These are phyloP conservation scores for Trichoderma koningiopsis DNA, from an alignment of 2,329 filamentous ascomycete genomes.

Conservation along the genomic window DNA sequence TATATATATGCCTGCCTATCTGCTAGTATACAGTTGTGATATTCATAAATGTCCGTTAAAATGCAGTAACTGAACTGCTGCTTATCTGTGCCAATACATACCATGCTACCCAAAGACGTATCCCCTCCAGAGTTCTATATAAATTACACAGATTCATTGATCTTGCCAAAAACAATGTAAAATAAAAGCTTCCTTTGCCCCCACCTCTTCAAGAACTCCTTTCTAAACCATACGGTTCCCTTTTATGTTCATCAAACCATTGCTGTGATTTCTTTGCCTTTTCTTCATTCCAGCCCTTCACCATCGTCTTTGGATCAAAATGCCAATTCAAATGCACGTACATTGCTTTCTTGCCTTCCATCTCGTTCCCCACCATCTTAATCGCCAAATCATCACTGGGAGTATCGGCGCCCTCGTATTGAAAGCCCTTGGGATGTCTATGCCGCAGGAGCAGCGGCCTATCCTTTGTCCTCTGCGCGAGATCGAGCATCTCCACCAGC, in stretches of 20 bases:
- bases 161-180: not conserved
- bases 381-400: constrained; percentile 23
- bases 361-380: constrained; percentile 20
- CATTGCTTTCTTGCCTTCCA: constrained; percentile 11
- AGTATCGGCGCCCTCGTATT: constrained; percentile 1
- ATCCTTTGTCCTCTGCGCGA: constrained; percentile 35
- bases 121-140: not conserved
- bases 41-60: not conserved
- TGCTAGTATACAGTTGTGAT: constrained; percentile 11
- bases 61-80: not conserved
- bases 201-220: not conserved
- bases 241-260: constrained; percentile 17
- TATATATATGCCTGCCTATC: not conserved
- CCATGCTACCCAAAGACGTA: not conserved
- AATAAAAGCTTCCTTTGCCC: not conserved
- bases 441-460: constrained; percentile 32
- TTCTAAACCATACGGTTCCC: not conserved
- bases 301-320: constrained; percentile 26
- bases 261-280: not conserved
- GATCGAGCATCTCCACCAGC: constrained; percentile 34
- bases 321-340: constrained; percentile 23
- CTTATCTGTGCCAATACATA: not conserved
- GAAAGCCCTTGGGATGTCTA: constrained; percentile 11
- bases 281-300: constrained; percentile 17
- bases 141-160: not conserved